Percentiles rank a stretch among this genome's conserved stretches.
Evolutionary conservation across 1,284 basidiomycete species (phyloP).

Genomic region (Boletus calvinii): DNA sequence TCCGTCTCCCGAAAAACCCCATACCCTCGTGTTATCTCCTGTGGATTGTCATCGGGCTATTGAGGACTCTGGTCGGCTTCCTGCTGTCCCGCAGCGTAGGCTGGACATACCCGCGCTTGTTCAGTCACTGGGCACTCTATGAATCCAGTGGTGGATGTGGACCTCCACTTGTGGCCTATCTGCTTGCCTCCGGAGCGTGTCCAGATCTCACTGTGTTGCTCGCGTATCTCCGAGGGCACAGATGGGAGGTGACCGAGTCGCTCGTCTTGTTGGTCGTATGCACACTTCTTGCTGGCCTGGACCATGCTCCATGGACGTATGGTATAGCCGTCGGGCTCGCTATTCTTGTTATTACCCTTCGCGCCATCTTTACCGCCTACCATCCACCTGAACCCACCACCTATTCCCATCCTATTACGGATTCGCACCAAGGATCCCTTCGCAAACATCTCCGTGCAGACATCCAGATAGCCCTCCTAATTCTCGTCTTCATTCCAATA

Average conservation of each 20-base stretch:
- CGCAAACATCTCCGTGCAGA: conserved; percentile 7
- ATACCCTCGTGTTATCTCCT: conserved; percentile 23
- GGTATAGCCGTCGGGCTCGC: conserved; percentile 27
- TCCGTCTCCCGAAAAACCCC: conserved; percentile 14
- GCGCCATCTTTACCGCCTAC: not conserved
- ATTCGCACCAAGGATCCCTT: not conserved
- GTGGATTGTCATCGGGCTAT: conserved; percentile 34
- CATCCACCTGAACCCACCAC: not conserved
- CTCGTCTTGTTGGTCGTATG: conserved; percentile 13
- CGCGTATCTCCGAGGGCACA: conserved; percentile 10
- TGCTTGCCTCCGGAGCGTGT: conserved; percentile 18
- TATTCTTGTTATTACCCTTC: conserved; percentile 13
- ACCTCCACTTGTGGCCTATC: conserved; percentile 32
- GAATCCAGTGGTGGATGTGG: conserved; percentile 40
- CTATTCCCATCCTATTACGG: not conserved
- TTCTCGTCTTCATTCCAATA: conserved; percentile 13
- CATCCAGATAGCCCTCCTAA: conserved; percentile 14
- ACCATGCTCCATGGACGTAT: conserved; percentile 41
- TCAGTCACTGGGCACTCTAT: conserved; percentile 42
- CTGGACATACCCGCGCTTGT: conserved; percentile 40
- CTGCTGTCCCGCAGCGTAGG: conserved; percentile 39
- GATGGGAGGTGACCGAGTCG: conserved; percentile 18
- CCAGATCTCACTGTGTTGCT: conserved; percentile 8
- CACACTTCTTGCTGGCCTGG: conserved; percentile 30
- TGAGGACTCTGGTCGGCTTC: conserved; percentile 32